Percentiles rank a stretch among this genome's conserved stretches.
Conservation (phyloP, 1,284 basidiomycete species). For the Cystobasidium sp. region DNA sequence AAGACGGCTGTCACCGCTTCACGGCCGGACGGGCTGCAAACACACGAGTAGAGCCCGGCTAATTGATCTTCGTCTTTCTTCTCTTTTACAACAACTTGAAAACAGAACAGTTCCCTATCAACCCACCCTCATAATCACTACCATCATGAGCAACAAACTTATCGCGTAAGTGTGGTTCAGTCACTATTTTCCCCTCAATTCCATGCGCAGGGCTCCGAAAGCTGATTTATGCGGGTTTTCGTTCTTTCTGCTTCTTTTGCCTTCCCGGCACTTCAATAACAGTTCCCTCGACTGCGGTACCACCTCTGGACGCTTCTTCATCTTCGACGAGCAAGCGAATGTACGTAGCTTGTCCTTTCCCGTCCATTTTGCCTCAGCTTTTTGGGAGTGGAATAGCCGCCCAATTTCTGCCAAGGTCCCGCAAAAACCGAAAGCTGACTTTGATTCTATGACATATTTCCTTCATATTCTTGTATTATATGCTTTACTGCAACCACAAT, state of each 20-base stretch:
- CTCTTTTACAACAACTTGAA: neutral
- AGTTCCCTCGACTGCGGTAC: conserved; percentile 45
- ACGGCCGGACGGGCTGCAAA: neutral
- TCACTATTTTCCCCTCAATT: neutral
- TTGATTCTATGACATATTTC: neutral
- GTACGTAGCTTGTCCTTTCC: conserved; percentile 12
- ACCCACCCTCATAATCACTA: neutral
- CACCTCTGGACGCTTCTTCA: conserved; percentile 45
- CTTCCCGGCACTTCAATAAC: neutral
- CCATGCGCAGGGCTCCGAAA: neutral
- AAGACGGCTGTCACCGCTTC: neutral
- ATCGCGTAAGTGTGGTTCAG: conserved; percentile 11
- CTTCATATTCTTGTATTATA: neutral
- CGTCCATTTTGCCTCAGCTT: neutral
- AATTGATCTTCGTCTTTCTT: conserved; percentile 2
- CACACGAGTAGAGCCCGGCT: neutral
- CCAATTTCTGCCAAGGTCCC: neutral
- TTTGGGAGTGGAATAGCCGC: neutral
- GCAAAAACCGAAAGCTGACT: conserved; percentile 6
- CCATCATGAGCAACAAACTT: conserved; percentile 22
- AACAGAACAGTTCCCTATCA: neutral
- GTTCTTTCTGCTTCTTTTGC: neutral
- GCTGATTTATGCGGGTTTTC: neutral
- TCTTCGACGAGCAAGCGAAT: conserved; percentile 45
- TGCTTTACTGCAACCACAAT: neutral